Conservation (phyloP, 495 filamentous ascomycete genomes). For the Aspergillus ostianus region DNA sequence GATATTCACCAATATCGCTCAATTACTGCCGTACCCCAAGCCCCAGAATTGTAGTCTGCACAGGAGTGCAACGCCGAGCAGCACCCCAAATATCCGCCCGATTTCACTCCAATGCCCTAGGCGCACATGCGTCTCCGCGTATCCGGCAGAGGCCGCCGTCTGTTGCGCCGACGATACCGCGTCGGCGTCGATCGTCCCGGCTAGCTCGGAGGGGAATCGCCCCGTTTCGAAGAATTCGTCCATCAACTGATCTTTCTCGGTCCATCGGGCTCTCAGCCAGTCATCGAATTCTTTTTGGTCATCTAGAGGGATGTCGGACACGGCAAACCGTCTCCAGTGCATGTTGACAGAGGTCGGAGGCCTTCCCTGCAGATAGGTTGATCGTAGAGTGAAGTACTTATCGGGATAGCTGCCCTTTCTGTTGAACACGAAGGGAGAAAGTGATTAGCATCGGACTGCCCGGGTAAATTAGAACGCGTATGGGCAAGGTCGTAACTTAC, state of each 20-base stretch:
- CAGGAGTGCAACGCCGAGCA: constrained; percentile 31
- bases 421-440: neutral
- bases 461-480: neutral
- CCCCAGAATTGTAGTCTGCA: constrained; percentile 29
- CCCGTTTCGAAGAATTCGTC: constrained; percentile 57
- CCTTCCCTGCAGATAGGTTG: constrained; percentile 62
- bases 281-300: constrained; percentile 54
- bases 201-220: constrained; percentile 59
- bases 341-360: constrained; percentile 69
- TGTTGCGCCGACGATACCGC: constrained; percentile 33
- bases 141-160: constrained; percentile 42
- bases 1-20: neutral
- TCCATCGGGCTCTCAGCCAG: constrained; percentile 60
- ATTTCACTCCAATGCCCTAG: constrained; percentile 53
- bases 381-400: constrained; percentile 64
- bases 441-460: constrained; percentile 1
- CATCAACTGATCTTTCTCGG: constrained; percentile 61
- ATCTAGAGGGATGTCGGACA: constrained; percentile 58
- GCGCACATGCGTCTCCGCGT: constrained; percentile 58
- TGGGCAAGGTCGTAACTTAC: constrained; percentile 44
- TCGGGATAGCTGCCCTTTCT: constrained; percentile 62
- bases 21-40: constrained; percentile 1
- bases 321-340: constrained; percentile 63
- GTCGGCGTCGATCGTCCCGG: constrained; percentile 39
- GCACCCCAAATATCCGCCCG: constrained; percentile 54